Percentiles rank a stretch among this genome's conserved stretches.
Evolutionary conservation across 2,329 filamentous ascomycete species (phyloP).

Genomic region (Penicillium decumbens): DNA sequence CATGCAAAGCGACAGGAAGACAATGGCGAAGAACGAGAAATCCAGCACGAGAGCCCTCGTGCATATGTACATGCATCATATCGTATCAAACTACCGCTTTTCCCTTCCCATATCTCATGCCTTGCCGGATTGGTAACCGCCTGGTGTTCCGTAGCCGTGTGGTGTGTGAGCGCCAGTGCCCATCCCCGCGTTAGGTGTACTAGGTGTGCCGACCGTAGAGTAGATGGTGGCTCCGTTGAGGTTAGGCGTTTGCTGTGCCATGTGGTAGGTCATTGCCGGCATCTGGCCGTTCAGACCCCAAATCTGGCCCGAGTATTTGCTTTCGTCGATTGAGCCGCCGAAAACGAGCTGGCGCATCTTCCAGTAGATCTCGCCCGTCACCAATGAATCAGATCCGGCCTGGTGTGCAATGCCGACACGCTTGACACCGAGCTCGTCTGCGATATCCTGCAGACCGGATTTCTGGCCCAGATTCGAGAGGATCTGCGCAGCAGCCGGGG

Average conservation of each 20-base stretch:
- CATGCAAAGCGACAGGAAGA: conserved; percentile 25
- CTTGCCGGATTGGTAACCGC: conserved; percentile 58
- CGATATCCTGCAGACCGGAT: conserved; percentile 86
- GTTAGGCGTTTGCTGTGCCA: conserved; percentile 49
- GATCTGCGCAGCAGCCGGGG: conserved; percentile 65
- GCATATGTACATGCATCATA: conserved; percentile 38
- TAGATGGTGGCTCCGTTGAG: conserved; percentile 53
- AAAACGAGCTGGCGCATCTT: conserved; percentile 86
- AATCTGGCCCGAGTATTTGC: conserved; percentile 78
- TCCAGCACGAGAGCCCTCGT: conserved; percentile 26
- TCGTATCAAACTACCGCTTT: conserved; percentile 23
- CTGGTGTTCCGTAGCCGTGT: conserved; percentile 60
- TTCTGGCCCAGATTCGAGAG: conserved; percentile 83
- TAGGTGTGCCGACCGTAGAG: conserved; percentile 53
- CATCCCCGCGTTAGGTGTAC: conserved; percentile 61
- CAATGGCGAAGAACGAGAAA: conserved; percentile 25
- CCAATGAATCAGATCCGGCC: conserved; percentile 85
- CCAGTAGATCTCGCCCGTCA: conserved; percentile 94
- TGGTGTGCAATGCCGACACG: conserved; percentile 84
- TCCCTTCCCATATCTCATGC: conserved; percentile 21
- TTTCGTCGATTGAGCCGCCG: conserved; percentile 70
- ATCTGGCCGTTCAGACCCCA: conserved; percentile 81
- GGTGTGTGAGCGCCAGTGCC: conserved; percentile 47
- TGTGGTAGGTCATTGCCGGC: conserved; percentile 48
- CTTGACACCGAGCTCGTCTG: conserved; percentile 86